Percentiles rank a stretch among this genome's conserved stretches.
Conservation (phyloP, 1,284 basidiomycete genomes). For the Waitea zeae region DNA sequence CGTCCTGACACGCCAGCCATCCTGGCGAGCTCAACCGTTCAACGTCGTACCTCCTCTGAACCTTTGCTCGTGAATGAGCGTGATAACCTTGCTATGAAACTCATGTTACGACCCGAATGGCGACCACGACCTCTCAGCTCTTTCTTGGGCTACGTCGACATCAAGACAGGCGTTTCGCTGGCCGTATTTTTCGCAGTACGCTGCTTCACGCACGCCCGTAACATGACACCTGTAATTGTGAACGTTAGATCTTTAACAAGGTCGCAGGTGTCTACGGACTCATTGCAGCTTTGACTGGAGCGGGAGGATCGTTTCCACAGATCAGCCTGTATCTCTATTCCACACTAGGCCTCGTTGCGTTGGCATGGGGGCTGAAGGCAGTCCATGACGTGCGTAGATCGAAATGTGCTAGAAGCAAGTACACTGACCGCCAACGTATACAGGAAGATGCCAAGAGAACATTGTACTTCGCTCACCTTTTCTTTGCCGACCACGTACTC, state of each 20-base stretch:
- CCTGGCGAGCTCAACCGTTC: too few relatives aligned
- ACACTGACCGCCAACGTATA: conserved; percentile 4
- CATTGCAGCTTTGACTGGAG: conserved; percentile 74
- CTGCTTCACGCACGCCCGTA: conserved; percentile 9
- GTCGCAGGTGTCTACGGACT: conserved; percentile 95
- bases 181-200: conserved; percentile 75
- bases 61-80: too few relatives aligned
- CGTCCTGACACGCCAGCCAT: too few relatives aligned
- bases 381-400: conserved; percentile 51
- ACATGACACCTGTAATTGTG: conserved; percentile 4
- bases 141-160: conserved; percentile 71
- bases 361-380: conserved; percentile 78
- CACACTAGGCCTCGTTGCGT: conserved; percentile 61
- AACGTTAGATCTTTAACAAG: conserved; percentile 79
- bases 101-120: conserved; percentile 65
- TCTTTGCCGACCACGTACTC: conserved; percentile 83
- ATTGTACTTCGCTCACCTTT: conserved; percentile 85
- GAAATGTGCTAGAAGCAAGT: conserved; percentile 4
- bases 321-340: conserved; percentile 90
- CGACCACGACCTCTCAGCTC: conserved; percentile 64
- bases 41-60: too few relatives aligned
- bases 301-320: conserved; percentile 80
- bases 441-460: conserved; percentile 79
- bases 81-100: too few relatives aligned
- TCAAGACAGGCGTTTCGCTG: conserved; percentile 80